Evolutionary conservation across 306 rosid genomes (phyloP).

Genomic region (Quercus agrifolia): DNA sequence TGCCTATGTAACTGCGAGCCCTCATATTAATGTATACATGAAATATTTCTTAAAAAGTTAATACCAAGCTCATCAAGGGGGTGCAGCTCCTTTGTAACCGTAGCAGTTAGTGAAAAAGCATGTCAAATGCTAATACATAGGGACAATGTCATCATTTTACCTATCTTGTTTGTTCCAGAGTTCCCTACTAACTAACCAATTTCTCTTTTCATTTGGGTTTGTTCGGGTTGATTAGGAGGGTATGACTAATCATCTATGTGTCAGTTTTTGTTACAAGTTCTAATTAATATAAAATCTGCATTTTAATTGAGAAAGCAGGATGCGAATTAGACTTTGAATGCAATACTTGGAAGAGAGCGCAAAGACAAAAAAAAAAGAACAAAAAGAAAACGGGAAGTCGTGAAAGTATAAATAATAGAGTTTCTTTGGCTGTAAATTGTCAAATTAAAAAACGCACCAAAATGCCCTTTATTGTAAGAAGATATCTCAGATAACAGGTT

Average conservation of each 20-base stretch:
- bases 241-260: neutral
- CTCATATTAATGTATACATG: neutral
- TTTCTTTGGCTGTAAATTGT: too few relatives aligned
- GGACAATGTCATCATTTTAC: neutral
- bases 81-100: neutral
- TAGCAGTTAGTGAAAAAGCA: neutral
- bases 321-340: slow-evolving; percentile 3
- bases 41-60: neutral
- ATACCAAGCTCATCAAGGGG: neutral
- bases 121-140: neutral
- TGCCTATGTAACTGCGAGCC: neutral
- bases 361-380: too few relatives aligned
- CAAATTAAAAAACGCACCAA: too few relatives aligned
- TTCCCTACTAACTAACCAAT: neutral
- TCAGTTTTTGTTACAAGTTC: neutral
- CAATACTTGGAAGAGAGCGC: too few relatives aligned
- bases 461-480: too few relatives aligned
- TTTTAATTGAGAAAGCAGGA: slow-evolving; percentile 46
- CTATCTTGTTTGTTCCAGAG: neutral
- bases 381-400: too few relatives aligned
- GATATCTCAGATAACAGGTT: too few relatives aligned
- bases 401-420: too few relatives aligned
- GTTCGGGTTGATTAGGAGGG: neutral
- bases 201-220: neutral
- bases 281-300: slow-evolving; percentile 9